These are phyloP conservation scores for Pittosporum tobira DNA, from an alignment of 129 eudicot species.

Conservation along the genomic window DNA sequence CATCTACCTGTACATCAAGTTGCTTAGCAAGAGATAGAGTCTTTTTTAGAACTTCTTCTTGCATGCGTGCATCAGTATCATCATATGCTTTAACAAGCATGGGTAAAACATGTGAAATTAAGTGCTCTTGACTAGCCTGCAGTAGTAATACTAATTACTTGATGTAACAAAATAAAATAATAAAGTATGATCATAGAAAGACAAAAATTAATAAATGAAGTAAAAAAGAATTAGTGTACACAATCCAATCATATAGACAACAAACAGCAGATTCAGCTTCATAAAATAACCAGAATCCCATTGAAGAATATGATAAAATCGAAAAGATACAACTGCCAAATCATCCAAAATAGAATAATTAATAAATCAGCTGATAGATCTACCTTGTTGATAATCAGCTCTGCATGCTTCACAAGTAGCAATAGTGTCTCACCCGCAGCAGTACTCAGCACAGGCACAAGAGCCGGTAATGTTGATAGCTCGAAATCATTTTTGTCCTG, in stretches of 20 bases:
- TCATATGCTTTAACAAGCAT: conserved; percentile 96
- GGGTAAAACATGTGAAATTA: conserved; percentile 73
- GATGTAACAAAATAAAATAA: too few species aligned
- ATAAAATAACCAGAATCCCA: background rate
- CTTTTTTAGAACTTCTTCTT: conserved; percentile 93
- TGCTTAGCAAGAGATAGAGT: conserved; percentile 69
- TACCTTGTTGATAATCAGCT: conserved; percentile 94
- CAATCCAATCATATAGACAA: too few species aligned
- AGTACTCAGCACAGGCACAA: conserved; percentile 82
- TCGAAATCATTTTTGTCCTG: conserved; percentile 93
- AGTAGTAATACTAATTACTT: too few species aligned
- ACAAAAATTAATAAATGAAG: background rate
- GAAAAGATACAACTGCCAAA: background rate
- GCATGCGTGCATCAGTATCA: conserved; percentile 90
- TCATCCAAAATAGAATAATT: background rate
- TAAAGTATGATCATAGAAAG: background rate
- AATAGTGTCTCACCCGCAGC: conserved; percentile 89
- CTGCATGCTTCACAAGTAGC: conserved; percentile 95
- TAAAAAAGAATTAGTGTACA: too few species aligned
- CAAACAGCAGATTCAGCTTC: too few species aligned
- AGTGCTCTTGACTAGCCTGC: conserved; percentile 79
- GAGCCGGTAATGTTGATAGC: conserved; percentile 87
- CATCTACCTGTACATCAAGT: conserved; percentile 92
- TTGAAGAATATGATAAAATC: too few species aligned
- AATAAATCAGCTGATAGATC: conserved; percentile 4